These are phyloP conservation scores for Trichoderma sp. DNA, from an alignment of 2,329 filamentous ascomycete genomes.

Conservation along the genomic window DNA sequence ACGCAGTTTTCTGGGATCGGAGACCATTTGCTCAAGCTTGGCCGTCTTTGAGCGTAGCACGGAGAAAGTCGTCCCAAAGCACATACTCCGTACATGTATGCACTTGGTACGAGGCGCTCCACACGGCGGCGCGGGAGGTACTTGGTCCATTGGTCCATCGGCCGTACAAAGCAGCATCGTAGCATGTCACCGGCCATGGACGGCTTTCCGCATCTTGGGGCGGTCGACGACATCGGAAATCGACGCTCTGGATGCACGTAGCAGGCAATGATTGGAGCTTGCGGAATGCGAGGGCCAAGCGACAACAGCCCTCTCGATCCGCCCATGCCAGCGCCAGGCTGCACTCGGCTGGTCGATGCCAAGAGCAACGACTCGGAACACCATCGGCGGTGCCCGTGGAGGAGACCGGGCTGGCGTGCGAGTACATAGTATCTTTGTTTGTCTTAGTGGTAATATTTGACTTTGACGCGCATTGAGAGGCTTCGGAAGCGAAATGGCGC, in stretches of 20 bases:
- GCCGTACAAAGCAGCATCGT: neutral
- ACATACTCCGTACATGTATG: neutral
- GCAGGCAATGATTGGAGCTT: neutral
- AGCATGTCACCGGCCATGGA: neutral
- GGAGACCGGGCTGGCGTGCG: neutral
- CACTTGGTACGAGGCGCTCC: neutral
- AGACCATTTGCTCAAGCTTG: neutral
- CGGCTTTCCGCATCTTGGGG: neutral
- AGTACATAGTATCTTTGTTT: too few relatives aligned
- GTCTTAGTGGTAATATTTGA: neutral
- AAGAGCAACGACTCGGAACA: neutral
- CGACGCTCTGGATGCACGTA: neutral
- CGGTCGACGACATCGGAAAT: conserved; percentile 3
- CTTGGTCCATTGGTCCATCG: too few relatives aligned
- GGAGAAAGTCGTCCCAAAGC: neutral
- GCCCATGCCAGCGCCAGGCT: neutral
- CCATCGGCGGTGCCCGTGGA: neutral
- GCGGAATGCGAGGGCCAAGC: conserved; percentile 4
- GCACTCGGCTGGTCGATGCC: conserved; percentile 9
- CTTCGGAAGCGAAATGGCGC: conserved; percentile 7
- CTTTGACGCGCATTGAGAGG: neutral
- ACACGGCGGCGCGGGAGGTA: neutral
- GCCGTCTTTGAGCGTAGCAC: neutral
- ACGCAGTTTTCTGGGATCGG: neutral
- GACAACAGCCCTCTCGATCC: neutral